A percentile compares a stretch with the other conserved stretches of the same genome.
phyloP scores from a whole-genome alignment of 2,329 filamentous ascomycete species.

The Hypoxylon sp. region DNA sequence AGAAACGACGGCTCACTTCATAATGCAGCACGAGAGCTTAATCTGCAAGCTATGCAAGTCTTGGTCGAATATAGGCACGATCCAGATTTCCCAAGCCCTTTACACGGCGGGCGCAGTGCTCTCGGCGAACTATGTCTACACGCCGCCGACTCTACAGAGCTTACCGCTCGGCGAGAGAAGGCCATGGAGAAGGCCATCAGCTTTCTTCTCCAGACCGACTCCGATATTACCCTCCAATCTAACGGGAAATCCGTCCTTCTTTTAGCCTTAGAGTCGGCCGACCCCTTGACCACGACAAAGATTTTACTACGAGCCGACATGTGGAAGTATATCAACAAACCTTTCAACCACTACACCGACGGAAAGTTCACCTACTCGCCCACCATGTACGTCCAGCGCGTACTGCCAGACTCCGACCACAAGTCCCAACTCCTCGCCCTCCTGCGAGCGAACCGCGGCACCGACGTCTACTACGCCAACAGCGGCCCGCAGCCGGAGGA shows the following conservation, averaged over 20 bases:
- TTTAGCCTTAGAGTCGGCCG: conserved; percentile 68
- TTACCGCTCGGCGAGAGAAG: conserved; percentile 62
- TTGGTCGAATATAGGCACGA: conserved; percentile 71
- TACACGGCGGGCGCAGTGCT: conserved; percentile 72
- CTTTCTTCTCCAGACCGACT: conserved; percentile 67
- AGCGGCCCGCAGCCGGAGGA: conserved; percentile 65
- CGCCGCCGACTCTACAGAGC: conserved; percentile 59
- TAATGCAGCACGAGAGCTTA: conserved; percentile 70
- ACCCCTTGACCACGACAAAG: conserved; percentile 66
- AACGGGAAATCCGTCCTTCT: conserved; percentile 70
- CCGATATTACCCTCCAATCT: conserved; percentile 66
- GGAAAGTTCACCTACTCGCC: conserved; percentile 71
- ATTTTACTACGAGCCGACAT: conserved; percentile 71
- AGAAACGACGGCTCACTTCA: conserved; percentile 75
- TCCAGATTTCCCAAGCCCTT: conserved; percentile 71
- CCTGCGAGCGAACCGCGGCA: conserved; percentile 63
- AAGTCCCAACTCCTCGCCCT: conserved; percentile 60
- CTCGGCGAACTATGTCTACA: conserved; percentile 73
- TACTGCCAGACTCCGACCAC: conserved; percentile 56
- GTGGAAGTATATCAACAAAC: conserved; percentile 73
- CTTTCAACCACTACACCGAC: conserved; percentile 66
- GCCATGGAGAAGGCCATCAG: conserved; percentile 68
- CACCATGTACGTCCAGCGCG: conserved; percentile 69
- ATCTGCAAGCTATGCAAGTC: conserved; percentile 66
- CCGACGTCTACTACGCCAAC: conserved; percentile 67